phyloP scores from a whole-genome alignment of 768 basidiomycete species.

The Tricholoma sp. region DNA sequence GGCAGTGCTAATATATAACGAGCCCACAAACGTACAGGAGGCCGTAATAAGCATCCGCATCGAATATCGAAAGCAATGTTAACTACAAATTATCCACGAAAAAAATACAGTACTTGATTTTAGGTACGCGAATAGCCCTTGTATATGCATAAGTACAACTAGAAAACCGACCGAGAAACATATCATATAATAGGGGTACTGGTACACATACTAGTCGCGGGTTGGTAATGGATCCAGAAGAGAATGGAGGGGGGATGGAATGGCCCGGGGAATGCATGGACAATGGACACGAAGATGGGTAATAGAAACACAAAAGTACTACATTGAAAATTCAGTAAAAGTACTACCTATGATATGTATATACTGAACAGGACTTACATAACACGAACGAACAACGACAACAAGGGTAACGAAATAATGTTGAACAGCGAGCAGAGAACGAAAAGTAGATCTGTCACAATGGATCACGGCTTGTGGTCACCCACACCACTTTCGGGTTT shows the following conservation, averaged over 20 bases:
- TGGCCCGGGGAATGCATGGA: neutral
- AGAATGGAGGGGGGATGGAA: neutral
- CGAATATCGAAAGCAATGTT: neutral
- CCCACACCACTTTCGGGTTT: neutral
- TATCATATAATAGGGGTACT: neutral
- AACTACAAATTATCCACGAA: neutral
- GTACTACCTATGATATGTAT: neutral
- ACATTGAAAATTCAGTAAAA: neutral
- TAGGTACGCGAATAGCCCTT: neutral
- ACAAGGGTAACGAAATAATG: neutral
- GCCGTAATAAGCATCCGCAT: no score
- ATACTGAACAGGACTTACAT: neutral
- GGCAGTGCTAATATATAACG: no score
- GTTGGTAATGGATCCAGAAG: neutral
- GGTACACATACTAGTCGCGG: neutral
- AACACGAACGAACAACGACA: neutral
- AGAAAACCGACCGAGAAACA: neutral
- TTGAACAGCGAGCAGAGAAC: neutral
- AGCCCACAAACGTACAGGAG: no score
- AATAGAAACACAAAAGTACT: neutral
- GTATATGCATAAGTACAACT: neutral
- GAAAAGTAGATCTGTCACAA: neutral
- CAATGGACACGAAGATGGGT: no score
- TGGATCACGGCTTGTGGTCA: neutral
- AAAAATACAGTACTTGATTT: neutral